phyloP scores from a whole-genome alignment of 73 alveolate species.

The Durusdinium trenchii region DNA sequence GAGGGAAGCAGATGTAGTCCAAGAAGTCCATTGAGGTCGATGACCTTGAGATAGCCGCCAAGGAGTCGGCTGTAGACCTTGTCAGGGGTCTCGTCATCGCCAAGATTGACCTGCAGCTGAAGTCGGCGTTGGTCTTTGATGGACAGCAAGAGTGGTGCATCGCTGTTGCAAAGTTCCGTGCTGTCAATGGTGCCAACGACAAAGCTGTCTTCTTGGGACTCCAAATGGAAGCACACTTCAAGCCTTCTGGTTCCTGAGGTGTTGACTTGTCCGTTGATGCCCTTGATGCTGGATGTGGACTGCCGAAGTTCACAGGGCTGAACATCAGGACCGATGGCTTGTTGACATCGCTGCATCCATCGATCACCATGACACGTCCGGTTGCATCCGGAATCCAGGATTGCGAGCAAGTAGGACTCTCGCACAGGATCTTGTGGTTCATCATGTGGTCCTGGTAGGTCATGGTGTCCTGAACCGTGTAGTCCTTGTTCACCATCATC shows the following conservation, averaged over 20 bases:
- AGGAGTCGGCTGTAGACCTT: too few relatives aligned
- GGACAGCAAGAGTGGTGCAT: constrained; percentile 26
- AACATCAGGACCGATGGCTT: not conserved
- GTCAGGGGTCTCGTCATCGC: too few relatives aligned
- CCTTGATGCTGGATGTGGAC: not conserved
- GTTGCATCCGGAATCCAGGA: constrained; percentile 52
- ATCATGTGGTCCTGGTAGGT: too few relatives aligned
- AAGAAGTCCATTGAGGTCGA: too few relatives aligned
- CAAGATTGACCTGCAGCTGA: too few relatives aligned
- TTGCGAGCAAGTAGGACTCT: not conserved
- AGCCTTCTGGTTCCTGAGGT: not conserved
- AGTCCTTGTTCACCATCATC: too few relatives aligned
- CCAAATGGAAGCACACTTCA: constrained; percentile 11
- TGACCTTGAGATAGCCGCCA: too few relatives aligned
- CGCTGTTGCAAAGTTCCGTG: constrained; percentile 26
- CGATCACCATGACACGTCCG: constrained; percentile 26
- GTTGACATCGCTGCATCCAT: not conserved
- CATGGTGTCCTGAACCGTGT: too few relatives aligned
- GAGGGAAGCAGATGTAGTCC: too few relatives aligned
- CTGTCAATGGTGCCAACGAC: not conserved
- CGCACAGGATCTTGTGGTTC: not conserved
- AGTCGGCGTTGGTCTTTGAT: too few relatives aligned
- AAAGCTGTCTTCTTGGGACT: not conserved
- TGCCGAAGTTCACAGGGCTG: not conserved
- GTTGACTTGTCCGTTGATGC: not conserved